These are phyloP conservation scores for Metarhizium brunneum DNA, from an alignment of 2,329 filamentous ascomycete species.

Conservation along the genomic window DNA sequence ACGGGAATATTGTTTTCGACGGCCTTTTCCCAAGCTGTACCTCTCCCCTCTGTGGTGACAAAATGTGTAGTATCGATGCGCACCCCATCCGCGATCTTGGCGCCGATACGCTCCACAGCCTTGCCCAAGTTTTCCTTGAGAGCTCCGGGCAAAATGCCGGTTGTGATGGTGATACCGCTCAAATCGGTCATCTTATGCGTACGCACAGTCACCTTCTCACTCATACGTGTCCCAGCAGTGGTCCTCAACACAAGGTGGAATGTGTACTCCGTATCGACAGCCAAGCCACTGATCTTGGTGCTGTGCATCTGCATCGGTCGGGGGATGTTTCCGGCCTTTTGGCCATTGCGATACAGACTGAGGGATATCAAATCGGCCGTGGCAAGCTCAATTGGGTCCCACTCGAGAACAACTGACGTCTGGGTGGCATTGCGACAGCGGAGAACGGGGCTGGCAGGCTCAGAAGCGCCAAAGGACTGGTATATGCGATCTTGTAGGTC, in stretches of 20 bases:
- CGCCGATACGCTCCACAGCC: conserved; percentile 81
- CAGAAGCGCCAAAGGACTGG: conserved; percentile 71
- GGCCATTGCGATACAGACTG: conserved; percentile 88
- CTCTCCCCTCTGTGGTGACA: conserved; percentile 87
- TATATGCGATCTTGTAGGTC: conserved; percentile 84
- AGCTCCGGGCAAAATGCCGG: conserved; percentile 69
- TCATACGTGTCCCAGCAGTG: conserved; percentile 76
- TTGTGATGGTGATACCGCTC: conserved; percentile 88
- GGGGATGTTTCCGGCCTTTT: conserved; percentile 93
- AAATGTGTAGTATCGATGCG: conserved; percentile 98
- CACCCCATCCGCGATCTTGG: conserved; percentile 81
- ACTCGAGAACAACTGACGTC: conserved; percentile 96
- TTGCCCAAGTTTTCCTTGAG: conserved; percentile 63
- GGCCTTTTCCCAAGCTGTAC: conserved; percentile 89
- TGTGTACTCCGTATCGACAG: conserved; percentile 92
- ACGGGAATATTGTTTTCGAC: conserved; percentile 97
- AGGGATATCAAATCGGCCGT: conserved; percentile 87
- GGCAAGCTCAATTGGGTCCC: conserved; percentile 89
- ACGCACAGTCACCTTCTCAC: conserved; percentile 73
- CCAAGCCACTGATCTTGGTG: conserved; percentile 93
- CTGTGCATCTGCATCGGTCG: conserved; percentile 77
- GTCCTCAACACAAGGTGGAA: conserved; percentile 92
- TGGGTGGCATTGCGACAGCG: conserved; percentile 96
- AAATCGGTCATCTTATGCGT: conserved; percentile 99
- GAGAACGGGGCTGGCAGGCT: conserved; percentile 68